Evolutionary conservation across 2,329 filamentous ascomycete species (phyloP).

Genomic region (Fusarium verrucosum): DNA sequence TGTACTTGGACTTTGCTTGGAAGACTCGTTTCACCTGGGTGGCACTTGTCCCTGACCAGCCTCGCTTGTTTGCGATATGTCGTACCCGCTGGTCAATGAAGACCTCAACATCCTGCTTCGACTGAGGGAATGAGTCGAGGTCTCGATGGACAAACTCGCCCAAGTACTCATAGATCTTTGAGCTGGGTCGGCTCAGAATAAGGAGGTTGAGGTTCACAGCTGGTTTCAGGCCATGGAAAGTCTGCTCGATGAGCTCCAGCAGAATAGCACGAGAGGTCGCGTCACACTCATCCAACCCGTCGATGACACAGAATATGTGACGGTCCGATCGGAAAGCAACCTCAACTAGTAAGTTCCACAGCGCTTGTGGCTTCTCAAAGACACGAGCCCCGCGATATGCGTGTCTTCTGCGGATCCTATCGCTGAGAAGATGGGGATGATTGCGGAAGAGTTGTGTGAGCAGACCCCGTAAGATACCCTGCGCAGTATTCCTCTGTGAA

Average conservation of each 20-base stretch:
- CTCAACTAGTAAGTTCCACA: conserved; percentile 25
- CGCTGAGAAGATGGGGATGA: conserved; percentile 20
- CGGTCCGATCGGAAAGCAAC: conserved; percentile 24
- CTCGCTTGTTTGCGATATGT: conserved; percentile 22
- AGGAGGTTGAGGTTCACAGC: conserved; percentile 15
- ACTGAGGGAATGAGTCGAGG: conserved; percentile 33
- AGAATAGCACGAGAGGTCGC: conserved; percentile 11
- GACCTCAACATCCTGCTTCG: conserved; percentile 26
- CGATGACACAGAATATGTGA: conserved; percentile 22
- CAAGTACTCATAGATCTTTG: conserved; percentile 22
- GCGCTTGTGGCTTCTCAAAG: conserved; percentile 23
- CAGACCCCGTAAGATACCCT: conserved; percentile 19
- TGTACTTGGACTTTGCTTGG: conserved; percentile 34
- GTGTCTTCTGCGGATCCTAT: conserved; percentile 26
- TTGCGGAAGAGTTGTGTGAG: conserved; percentile 29
- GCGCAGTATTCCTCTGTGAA: conserved; percentile 14
- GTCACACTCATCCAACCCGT: conserved; percentile 26
- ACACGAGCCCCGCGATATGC: conserved; percentile 16
- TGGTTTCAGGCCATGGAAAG: conserved; percentile 14
- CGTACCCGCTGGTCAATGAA: conserved; percentile 34
- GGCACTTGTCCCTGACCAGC: conserved; percentile 27
- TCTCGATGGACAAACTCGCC: conserved; percentile 33
- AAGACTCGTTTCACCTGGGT: conserved; percentile 29
- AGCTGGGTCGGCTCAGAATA: conserved; percentile 13
- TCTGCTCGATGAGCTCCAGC: conserved; percentile 23